A percentile compares a stretch with the other conserved stretches of the same genome.
Conservation (phyloP, 345 rosid species). For the Ricinus communis region DNA sequence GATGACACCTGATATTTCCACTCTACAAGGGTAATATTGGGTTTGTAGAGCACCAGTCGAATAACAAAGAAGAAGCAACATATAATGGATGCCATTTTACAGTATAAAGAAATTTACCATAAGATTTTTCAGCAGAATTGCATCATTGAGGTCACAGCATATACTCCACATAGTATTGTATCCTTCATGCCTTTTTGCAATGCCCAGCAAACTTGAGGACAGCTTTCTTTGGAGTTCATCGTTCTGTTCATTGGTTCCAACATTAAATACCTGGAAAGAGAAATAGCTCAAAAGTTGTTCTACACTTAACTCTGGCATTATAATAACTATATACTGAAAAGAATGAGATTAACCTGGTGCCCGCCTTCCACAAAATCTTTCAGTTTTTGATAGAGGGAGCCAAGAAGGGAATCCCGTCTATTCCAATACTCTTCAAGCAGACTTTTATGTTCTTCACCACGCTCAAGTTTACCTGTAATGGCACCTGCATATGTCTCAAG, state of each 20-base stretch:
- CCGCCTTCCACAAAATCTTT: conserved; percentile 48
- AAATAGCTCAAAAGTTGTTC: conserved; percentile 14
- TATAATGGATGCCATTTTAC: not conserved
- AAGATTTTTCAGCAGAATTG: conserved; percentile 64
- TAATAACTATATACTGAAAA: conserved; percentile 7
- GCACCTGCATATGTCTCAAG: conserved; percentile 72
- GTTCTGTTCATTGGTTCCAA: conserved; percentile 38
- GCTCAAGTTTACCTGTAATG: conserved; percentile 63
- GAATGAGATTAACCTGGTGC: conserved; percentile 48
- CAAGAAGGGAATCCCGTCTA: conserved; percentile 69
- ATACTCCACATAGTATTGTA: conserved; percentile 80
- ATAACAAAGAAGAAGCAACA: not conserved
- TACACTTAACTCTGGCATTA: conserved; percentile 8
- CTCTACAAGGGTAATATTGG: not conserved
- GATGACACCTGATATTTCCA: not conserved
- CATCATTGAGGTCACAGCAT: conserved; percentile 83
- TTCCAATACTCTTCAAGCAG: conserved; percentile 73
- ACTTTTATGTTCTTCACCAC: conserved; percentile 66
- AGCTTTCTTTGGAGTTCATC: conserved; percentile 58
- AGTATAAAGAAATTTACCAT: conserved; percentile 51
- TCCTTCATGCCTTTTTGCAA: conserved; percentile 78
- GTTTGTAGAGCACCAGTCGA: not conserved
- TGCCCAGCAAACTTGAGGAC: conserved; percentile 60
- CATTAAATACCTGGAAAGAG: conserved; percentile 48
- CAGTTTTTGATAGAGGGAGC: conserved; percentile 62